phyloP scores from a whole-genome alignment of 78 protist species.

The Guillardia theta region DNA sequence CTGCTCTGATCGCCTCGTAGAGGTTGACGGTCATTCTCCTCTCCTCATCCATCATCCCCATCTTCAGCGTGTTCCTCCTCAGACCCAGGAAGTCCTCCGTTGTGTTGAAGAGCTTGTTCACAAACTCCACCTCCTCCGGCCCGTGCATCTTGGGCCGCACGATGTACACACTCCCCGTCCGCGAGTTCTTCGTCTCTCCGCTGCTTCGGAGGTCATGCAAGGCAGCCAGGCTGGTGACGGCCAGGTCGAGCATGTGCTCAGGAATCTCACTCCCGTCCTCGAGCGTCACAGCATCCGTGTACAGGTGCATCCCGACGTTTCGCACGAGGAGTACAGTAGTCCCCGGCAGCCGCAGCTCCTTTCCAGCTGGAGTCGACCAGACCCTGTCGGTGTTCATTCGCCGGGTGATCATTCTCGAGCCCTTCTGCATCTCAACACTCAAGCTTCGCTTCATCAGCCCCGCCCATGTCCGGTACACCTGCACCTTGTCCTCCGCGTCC shows the following conservation, averaged over 20 bases:
- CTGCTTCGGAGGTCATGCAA: constrained; percentile 1
- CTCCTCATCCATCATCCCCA: constrained; percentile 65
- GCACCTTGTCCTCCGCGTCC: constrained; percentile 55
- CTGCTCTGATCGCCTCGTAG: not conserved
- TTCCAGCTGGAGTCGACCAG: not conserved
- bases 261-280: not conserved
- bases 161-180: constrained; percentile 42
- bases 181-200: not conserved
- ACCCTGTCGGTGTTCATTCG: not conserved
- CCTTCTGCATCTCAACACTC: not conserved
- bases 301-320: constrained; percentile 58
- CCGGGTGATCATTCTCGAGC: constrained; percentile 18
- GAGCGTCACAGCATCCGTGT: constrained; percentile 44
- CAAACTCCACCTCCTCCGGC: constrained; percentile 41
- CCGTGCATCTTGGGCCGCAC: constrained; percentile 68
- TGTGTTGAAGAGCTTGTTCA: not conserved
- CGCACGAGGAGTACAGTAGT: constrained; percentile 42
- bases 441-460: constrained; percentile 55
- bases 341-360: not conserved
- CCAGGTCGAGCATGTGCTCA: constrained; percentile 49
- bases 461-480: constrained; percentile 34
- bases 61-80: not conserved
- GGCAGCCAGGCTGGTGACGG: constrained; percentile 28
- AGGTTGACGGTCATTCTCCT: constrained; percentile 56
- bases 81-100: constrained; percentile 44